Conservation (phyloP, 495 filamentous ascomycete species). For the Aspergillus sclerotioniger region DNA sequence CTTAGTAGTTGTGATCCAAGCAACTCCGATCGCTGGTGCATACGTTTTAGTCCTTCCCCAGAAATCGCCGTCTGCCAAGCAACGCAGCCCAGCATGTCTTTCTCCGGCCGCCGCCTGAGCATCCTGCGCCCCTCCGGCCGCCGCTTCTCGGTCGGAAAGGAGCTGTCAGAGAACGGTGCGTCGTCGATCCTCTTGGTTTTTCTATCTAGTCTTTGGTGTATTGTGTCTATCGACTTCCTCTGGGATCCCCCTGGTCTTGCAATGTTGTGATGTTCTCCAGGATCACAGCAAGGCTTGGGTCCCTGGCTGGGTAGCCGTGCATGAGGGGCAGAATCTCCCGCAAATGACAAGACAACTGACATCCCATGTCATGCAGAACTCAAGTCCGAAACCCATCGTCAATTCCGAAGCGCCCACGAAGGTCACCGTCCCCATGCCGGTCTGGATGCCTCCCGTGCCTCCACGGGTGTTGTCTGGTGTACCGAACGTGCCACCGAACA, state of each 20-base stretch:
- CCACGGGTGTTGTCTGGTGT: conserved; percentile 84
- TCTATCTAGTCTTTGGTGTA: too few relatives aligned
- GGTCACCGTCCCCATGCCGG: conserved; percentile 88
- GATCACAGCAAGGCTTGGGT: not conserved
- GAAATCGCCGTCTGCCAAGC: conserved; percentile 1
- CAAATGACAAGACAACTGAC: not conserved
- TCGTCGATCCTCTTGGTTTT: conserved; percentile 11
- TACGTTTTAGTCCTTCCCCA: not conserved
- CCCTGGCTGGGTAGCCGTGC: not conserved
- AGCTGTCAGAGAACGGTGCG: conserved; percentile 45
- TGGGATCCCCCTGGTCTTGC: not conserved
- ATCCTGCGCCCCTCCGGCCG: conserved; percentile 43
- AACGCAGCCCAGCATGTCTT: conserved; percentile 43
- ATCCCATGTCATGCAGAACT: conserved; percentile 50
- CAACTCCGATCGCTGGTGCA: not conserved
- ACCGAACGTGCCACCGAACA: conserved; percentile 77
- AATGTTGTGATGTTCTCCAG: not conserved
- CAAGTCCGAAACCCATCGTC: conserved; percentile 75
- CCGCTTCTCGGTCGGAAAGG: conserved; percentile 40
- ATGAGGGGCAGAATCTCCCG: not conserved
- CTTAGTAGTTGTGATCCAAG: not conserved
- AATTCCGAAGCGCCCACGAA: conserved; percentile 83
- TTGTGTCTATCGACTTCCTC: not conserved
- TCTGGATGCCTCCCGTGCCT: conserved; percentile 78
- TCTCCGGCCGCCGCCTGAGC: conserved; percentile 50